Evolutionary conservation across 2,329 filamentous ascomycete genomes (phyloP).

Genomic region (Botryotinia narcissicola): DNA sequence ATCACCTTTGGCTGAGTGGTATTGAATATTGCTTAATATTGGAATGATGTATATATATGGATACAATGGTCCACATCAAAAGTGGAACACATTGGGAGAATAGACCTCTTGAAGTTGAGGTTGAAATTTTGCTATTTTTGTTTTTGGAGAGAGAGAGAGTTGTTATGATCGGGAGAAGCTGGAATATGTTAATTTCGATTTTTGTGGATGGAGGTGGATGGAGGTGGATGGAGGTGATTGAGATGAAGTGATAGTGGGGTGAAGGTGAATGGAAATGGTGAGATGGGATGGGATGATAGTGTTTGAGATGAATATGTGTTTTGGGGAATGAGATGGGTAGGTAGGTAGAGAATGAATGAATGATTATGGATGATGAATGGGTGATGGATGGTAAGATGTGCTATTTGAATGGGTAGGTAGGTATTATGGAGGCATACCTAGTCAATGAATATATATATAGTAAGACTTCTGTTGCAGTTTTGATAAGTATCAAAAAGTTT

Average conservation of each 20-base stretch:
- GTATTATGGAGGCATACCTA: neutral
- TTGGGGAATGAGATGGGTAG: neutral
- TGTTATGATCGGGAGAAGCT: too few species aligned
- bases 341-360: neutral
- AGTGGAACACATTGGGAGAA: neutral
- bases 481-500: too few species aligned
- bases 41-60: neutral
- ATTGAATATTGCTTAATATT: neutral
- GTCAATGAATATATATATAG: neutral
- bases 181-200: neutral
- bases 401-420: neutral
- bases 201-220: neutral
- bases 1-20: neutral
- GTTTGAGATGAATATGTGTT: neutral
- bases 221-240: neutral
- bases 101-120: fast-evolving
- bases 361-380: neutral
- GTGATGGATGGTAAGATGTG: neutral
- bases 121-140: neutral
- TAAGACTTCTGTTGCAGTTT: neutral
- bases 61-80: neutral
- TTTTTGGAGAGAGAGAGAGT: neutral
- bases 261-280: neutral
- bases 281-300: neutral
- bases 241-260: neutral